Percentiles rank a stretch among this genome's conserved stretches.
These are phyloP conservation scores for Dictyostelium intermedium DNA, from an alignment of 78 protist genomes.

Conservation along the genomic window DNA sequence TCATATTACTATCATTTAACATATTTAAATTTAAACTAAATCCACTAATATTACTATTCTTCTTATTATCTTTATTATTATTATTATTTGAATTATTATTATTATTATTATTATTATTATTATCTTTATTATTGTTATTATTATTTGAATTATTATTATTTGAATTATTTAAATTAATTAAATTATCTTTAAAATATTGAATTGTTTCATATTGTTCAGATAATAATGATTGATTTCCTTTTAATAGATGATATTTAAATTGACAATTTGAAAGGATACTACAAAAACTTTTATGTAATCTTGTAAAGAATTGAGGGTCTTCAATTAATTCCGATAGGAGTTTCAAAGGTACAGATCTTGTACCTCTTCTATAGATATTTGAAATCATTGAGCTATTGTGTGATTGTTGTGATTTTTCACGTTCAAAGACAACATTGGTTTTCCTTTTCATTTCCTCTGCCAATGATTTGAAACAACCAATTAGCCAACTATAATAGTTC, in stretches of 20 bases:
- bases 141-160: neutral
- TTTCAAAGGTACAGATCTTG: constrained; percentile 6
- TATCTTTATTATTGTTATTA: neutral
- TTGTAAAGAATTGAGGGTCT: constrained; percentile 21
- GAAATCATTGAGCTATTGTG: neutral
- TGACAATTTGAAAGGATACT: constrained; percentile 31
- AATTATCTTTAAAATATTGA: neutral
- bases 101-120: neutral
- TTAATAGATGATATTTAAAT: constrained; percentile 13
- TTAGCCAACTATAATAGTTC: constrained; percentile 35
- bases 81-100: neutral
- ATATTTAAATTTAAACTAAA: neutral
- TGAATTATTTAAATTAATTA: neutral
- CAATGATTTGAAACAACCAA: constrained; percentile 16
- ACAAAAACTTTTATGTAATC: constrained; percentile 30
- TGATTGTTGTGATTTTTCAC: constrained; percentile 22
- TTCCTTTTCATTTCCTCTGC: constrained; percentile 42
- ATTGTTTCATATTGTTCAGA: constrained; percentile 21
- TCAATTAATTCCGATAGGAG: constrained; percentile 27
- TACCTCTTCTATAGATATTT: constrained; percentile 47
- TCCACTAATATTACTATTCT: neutral
- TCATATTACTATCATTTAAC: neutral
- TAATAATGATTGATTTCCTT: neutral
- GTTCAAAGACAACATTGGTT: constrained; percentile 14
- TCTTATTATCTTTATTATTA: neutral